Percentiles rank a stretch among this genome's conserved stretches.
phyloP scores from a whole-genome alignment of 208 protist species.

The Leishmania lainsoni region DNA sequence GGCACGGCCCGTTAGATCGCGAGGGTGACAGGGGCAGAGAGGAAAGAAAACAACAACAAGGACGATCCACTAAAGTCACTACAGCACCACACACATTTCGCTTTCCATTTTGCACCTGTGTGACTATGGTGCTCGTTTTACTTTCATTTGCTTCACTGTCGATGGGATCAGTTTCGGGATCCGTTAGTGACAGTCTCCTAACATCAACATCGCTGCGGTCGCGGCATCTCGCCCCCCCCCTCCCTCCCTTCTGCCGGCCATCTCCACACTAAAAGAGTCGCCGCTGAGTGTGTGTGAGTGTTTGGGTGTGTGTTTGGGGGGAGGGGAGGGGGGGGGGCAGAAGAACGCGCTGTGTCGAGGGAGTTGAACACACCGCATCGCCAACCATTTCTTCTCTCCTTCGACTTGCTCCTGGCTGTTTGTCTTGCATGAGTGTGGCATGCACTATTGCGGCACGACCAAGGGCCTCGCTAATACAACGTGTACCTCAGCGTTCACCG shows the following conservation, averaged over 20 bases:
- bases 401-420: not conserved
- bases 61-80: constrained; percentile 7
- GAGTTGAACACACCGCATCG: not conserved
- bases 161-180: not conserved
- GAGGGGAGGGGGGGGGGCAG: not conserved
- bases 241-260: not conserved
- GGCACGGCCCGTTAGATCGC: not conserved
- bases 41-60: not conserved
- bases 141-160: not conserved
- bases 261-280: not conserved
- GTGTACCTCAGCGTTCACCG: not conserved
- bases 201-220: not conserved
- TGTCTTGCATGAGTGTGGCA: not conserved
- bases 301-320: too few species aligned
- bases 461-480: not conserved
- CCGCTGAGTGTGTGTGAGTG: not conserved
- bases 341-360: not conserved
- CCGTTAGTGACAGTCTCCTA: not conserved
- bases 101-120: too few species aligned
- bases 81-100: not conserved
- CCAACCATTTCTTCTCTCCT: not conserved
- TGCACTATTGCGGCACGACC: not conserved
- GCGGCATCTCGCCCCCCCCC: not conserved
- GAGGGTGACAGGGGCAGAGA: not conserved
- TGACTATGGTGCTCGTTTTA: not conserved